Conservation (phyloP, 805 yeast species). For the Kazachstania kunashirensis region DNA sequence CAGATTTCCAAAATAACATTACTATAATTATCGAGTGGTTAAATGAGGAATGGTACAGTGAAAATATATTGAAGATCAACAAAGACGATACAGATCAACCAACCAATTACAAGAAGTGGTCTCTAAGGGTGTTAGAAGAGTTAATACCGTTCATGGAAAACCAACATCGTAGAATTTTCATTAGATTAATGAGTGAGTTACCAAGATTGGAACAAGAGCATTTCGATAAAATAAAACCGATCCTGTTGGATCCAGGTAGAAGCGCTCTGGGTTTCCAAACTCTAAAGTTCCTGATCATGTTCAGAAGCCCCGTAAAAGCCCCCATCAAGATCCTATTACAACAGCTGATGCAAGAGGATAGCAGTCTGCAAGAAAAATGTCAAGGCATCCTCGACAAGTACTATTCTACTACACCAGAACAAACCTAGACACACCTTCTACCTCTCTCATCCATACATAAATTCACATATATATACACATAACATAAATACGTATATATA, state of each 20-base stretch:
- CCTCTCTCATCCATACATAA: background rate
- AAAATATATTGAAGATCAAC: conserved; percentile 14
- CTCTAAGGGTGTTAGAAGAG: conserved; percentile 61
- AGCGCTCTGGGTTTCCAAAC: conserved; percentile 73
- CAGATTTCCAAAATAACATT: conserved; percentile 59
- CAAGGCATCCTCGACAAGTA: conserved; percentile 22
- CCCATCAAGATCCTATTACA: conserved; percentile 25
- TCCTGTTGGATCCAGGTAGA: conserved; percentile 82
- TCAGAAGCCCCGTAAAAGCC: conserved; percentile 72
- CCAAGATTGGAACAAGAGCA: conserved; percentile 62
- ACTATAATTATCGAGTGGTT: conserved; percentile 84
- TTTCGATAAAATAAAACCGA: conserved; percentile 54
- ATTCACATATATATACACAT: no score
- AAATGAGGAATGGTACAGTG: conserved; percentile 87
- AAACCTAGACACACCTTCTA: background rate
- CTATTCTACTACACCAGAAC: conserved; percentile 4
- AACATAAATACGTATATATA: no score
- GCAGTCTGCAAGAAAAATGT: conserved; percentile 20
- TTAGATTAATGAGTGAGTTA: conserved; percentile 76
- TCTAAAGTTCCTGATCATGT: conserved; percentile 74
- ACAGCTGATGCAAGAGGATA: conserved; percentile 18
- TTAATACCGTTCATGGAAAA: conserved; percentile 78
- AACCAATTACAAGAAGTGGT: conserved; percentile 51
- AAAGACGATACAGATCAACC: conserved; percentile 10
- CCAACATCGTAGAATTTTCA: conserved; percentile 67